Evolutionary conservation across 306 rosid genomes (phyloP), one percentile per base, ranked within the genome.

Genomic region (Oxytropis ochrocephala): DNA sequence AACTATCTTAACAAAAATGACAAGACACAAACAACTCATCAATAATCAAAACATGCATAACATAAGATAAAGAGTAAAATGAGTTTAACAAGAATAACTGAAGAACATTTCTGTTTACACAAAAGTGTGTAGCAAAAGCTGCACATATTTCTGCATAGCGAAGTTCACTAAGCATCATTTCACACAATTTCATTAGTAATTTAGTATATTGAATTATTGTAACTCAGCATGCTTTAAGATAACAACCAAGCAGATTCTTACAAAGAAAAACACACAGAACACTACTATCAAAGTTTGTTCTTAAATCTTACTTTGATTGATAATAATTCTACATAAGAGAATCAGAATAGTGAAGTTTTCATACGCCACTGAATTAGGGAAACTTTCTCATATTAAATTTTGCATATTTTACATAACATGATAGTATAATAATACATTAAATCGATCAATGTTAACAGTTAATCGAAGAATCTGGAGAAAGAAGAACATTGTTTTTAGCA

Each of bases 121-220:
- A 11, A 29, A 14, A 21, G 11, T 24, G 18, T 33, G 8, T 50
- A 47, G 59, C 38, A 73, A 74, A 55, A 69, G 19, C 35, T 29
- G 35, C 49, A 38, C 11, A 24, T 43, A 54, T 8, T 18, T 44
- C 11, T 53, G 70, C 42, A 47, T 13, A 61, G 33, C 29, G 48
- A 50, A 72, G 76, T 72, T 53, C 67, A 72, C 35, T 67, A 50
- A 14, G 13, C 63, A 32, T 5, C 21, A 51, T 7, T 58, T 11
- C 5, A 16, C 21, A 50, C 33, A 52, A 27, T 57, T 35, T 51
- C 48, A 70, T 41, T 27, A 3, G 12, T 49, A 55, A 27, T 54
- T 16, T 36, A 24, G 19, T 16, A 68, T 46, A 38, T 33, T 33
- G 38, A 33, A 33, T 33, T 33, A 33, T 33, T 33, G 6, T 67